Percentiles rank a stretch among this genome's conserved stretches.
These are phyloP conservation scores for Glycine latifolia DNA, from an alignment of 306 rosid genomes.

Conservation along the genomic window DNA sequence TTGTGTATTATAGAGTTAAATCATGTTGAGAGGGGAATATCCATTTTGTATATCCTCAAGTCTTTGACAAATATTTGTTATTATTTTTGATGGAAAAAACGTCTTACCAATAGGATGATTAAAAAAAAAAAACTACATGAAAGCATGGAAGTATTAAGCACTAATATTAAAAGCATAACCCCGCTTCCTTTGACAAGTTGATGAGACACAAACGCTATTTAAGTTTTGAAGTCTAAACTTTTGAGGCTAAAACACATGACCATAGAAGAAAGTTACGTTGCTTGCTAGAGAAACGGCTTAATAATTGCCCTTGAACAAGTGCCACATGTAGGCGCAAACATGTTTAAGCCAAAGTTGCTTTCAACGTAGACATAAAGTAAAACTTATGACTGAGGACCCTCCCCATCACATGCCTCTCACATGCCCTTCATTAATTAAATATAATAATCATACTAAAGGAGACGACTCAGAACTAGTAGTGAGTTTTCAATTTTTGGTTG, in stretches of 20 bases:
- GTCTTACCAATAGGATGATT: no score
- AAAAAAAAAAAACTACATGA: no score
- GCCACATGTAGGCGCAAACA: conserved; percentile 40
- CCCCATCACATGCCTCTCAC: conserved; percentile 55
- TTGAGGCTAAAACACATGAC: neutral
- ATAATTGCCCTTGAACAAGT: conserved; percentile 40
- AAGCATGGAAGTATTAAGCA: conserved; percentile 18
- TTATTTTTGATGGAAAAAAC: rapidly evolving
- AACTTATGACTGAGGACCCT: conserved; percentile 39
- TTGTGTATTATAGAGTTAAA: no score
- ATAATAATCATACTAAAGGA: conserved; percentile 34
- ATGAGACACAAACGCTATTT: neutral
- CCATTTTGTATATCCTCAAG: no score
- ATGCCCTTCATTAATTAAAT: conserved; percentile 46
- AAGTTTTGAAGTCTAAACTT: conserved; percentile 1
- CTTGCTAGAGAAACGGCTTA: conserved; percentile 20
- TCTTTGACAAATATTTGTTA: no score
- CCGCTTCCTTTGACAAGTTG: conserved; percentile 43
- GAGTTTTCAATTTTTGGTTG: conserved; percentile 10
- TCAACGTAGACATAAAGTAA: conserved; percentile 44
- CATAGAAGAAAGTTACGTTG: conserved; percentile 33
- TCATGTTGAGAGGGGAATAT: no score
- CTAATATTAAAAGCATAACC: conserved; percentile 38
- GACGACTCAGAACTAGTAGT: neutral
- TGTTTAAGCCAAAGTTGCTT: conserved; percentile 35